Base-by-base conservation (phyloP, 1,284 basidiomycete genomes). In the Leucoagaricus sp. region DNA sequence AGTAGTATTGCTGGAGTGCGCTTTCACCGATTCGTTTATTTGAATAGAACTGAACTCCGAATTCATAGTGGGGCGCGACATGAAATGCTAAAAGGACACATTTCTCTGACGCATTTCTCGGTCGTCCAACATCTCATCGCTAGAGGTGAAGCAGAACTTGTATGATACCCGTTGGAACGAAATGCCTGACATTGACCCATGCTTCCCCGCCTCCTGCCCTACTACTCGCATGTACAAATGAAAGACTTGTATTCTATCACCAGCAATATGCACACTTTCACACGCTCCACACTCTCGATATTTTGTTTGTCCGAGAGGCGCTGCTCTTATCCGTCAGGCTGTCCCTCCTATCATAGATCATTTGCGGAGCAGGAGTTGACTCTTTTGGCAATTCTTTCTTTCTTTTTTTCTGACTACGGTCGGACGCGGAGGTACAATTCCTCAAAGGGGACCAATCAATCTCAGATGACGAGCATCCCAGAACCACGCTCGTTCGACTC, bases 401-500 rank as follows among this genome's bases (percentile, higher is more conserved):
- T 61, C 63, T 61, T 40, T 12, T 47, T 36, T 47, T 42, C n/a
- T 53, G 40, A 52, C 40, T 40, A 55, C 61, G 85, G 84, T 82
- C 84, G 53, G 81, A 85, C 58, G 80, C 80, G n/a, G n/a, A n/a
- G 25, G 84, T 89, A 0, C 85, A 87, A 62, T 71, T 87, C 17
- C 74, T 96, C 23, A 81, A 88, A 5, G 83, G 84, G 25, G 92
- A 95, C 68, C 89, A 90, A 0, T 80, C 84, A 34, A 87, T 91
- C 1, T 89, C 86, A 1, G 92, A 95, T 65, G 93, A 96, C 61
- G 94, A 96, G 62, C 93, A 97, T 67, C 89, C 94, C 63, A 81
- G 93, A 60, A 89, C 95, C 42, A 88, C 93, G 76, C 85, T 96
- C 46, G 94, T 93, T 0, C 92, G 95, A 72, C 94, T 92, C 0